A percentile compares a stretch with the other conserved stretches of the same genome.
phyloP scores from a whole-genome alignment of 495 filamentous ascomycete genomes.

The Penicillium daleae region DNA sequence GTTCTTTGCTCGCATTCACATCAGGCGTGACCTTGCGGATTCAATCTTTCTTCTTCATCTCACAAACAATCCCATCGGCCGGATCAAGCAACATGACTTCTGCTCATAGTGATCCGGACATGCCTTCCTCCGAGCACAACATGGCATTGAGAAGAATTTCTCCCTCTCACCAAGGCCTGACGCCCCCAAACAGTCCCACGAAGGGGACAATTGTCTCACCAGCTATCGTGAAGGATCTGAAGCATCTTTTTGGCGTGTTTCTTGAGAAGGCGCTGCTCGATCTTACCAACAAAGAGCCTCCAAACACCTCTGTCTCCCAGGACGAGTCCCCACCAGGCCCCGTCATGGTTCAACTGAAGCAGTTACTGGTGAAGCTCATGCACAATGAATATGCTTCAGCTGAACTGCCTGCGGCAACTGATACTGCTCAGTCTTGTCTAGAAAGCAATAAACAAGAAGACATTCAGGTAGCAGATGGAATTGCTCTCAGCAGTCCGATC shows the following conservation, averaged over 20 bases:
- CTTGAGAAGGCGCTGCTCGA: slow-evolving; percentile 19
- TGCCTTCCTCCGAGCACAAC: too few species aligned
- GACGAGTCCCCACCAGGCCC: slow-evolving; percentile 13
- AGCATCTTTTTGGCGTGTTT: slow-evolving; percentile 12
- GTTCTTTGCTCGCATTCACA: too few species aligned
- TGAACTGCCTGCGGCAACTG: background rate
- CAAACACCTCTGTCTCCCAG: slow-evolving; percentile 21
- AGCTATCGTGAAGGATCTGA: background rate
- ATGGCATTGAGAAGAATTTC: too few species aligned
- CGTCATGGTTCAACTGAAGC: slow-evolving; percentile 20
- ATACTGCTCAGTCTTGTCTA: background rate
- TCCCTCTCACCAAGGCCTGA: too few species aligned
- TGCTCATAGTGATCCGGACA: too few species aligned
- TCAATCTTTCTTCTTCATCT: too few species aligned
- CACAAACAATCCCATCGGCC: too few species aligned
- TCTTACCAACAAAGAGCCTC: slow-evolving; percentile 21
- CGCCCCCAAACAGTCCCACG: too few species aligned
- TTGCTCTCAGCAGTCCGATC: slow-evolving; percentile 28
- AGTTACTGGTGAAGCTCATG: background rate
- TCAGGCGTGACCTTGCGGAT: too few species aligned
- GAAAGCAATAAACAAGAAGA: background rate
- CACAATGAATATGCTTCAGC: background rate
- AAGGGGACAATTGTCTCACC: too few species aligned
- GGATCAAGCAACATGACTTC: too few species aligned
- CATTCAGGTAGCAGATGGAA: slow-evolving; percentile 15